Evolutionary conservation across 208 protist genomes (phyloP).

Genomic region (Leishmania arabica): DNA sequence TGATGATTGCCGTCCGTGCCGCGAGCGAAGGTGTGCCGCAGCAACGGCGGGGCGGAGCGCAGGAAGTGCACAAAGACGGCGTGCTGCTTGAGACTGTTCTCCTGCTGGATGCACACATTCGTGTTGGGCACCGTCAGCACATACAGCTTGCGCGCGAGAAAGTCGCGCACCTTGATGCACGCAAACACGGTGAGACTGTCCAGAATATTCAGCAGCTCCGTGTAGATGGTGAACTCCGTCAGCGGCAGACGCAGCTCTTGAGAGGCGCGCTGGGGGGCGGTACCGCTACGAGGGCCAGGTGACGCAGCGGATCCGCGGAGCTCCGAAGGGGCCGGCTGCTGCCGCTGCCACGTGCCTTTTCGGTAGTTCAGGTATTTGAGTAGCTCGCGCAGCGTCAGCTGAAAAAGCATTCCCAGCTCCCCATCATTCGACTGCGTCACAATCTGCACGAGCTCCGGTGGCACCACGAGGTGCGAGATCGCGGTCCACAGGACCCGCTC

Average conservation of each 20-base stretch:
- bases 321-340: background rate
- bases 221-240: slow-evolving; percentile 54
- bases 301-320: background rate
- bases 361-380: slow-evolving; percentile 69
- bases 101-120: slow-evolving; percentile 87
- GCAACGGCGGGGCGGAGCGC: slow-evolving; percentile 44
- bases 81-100: slow-evolving; percentile 66
- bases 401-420: slow-evolving; percentile 74
- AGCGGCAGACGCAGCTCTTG: slow-evolving; percentile 50
- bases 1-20: slow-evolving; percentile 30
- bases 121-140: slow-evolving; percentile 71
- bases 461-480: slow-evolving; percentile 63
- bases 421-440: slow-evolving; percentile 72
- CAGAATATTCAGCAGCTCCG: slow-evolving; percentile 57
- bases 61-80: slow-evolving; percentile 83
- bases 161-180: slow-evolving; percentile 75
- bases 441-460: slow-evolving; percentile 79
- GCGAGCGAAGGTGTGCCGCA: slow-evolving; percentile 44
- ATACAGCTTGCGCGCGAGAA: slow-evolving; percentile 68
- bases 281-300: background rate
- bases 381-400: slow-evolving; percentile 50
- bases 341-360: slow-evolving; percentile 39
- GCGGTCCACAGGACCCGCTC: slow-evolving; percentile 63
- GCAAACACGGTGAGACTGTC: slow-evolving; percentile 76
- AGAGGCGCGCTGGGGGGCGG: background rate